Conservation (phyloP, 306 rosid species). For the Aeschynomene evenia region DNA sequence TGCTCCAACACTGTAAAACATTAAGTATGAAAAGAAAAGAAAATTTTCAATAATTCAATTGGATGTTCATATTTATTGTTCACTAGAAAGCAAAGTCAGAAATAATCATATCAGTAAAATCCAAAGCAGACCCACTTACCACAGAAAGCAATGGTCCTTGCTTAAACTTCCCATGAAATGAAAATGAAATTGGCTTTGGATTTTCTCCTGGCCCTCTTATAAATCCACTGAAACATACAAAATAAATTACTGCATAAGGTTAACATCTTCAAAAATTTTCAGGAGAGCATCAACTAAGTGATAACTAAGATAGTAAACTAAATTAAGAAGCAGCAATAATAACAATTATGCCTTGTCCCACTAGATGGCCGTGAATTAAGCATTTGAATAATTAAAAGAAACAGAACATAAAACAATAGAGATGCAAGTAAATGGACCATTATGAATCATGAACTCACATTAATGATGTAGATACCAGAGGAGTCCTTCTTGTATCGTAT, state of each 20-base stretch:
- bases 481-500: slow-evolving; percentile 80
- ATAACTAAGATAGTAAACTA: background rate
- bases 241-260: slow-evolving; percentile 4
- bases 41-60: slow-evolving; percentile 3
- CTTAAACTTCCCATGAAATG: slow-evolving; percentile 82
- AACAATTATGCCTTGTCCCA: too few species aligned
- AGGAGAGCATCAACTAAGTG: background rate
- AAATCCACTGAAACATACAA: slow-evolving; percentile 67
- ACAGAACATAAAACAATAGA: background rate
- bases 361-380: background rate
- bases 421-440: background rate
- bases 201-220: slow-evolving; percentile 93
- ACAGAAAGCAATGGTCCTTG: slow-evolving; percentile 95
- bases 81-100: background rate
- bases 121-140: slow-evolving; percentile 50
- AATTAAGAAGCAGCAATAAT: too few species aligned
- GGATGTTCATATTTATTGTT: background rate
- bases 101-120: background rate
- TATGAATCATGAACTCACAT: slow-evolving; percentile 60
- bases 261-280: background rate
- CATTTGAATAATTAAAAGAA: slow-evolving; percentile 3
- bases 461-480: slow-evolving; percentile 70
- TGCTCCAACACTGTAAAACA: slow-evolving; percentile 87
- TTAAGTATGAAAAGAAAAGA: background rate
- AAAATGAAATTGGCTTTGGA: slow-evolving; percentile 75